Base-by-base conservation (phyloP, 768 basidiomycete species). In the Tricholoma furcatifolium region DNA sequence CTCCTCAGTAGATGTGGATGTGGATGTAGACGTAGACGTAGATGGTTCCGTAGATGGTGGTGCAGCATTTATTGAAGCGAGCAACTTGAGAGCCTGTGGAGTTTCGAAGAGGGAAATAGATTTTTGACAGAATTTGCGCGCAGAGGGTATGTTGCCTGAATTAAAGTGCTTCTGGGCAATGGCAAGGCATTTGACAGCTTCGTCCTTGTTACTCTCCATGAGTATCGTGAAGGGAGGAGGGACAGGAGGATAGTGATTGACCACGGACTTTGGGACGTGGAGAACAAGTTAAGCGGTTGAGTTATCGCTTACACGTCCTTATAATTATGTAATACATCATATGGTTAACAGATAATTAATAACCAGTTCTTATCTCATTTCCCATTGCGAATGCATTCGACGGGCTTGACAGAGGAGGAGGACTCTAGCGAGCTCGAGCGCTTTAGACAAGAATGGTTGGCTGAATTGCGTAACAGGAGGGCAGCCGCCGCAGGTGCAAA, bases 201-300 rank as follows among this genome's bases (percentile, higher is more conserved):
- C 93, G 65, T 96, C 93, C 60, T 83, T 91, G 77, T 96, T 96
- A 70, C 87, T 85, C 69, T 90, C 88, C 88, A 91, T 89, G 2
- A 20, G 18, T 43, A 24, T 21, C n/a, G n/a, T 38, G 15, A 12
- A 31, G 23, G 24, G 46, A 42, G 38, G 30, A 35, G 21, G 15
- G 39, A 47, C 39, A 54, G 44, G 51, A 43, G 49, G 23, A 24
- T 24, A 36, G 27, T 32, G 24, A 56, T 53, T 43, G 45, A 40
- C 43, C 51, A 51, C 41, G 43, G 41, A 52, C 3, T 50, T 34
- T 39, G 53, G n/a, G 11, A 54, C 51, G 59, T 55, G 65, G 59
- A 54, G 64, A 62, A 57, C 59, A 46, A 57, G 31, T 43, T 57
- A 47, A 50, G 44, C 42, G 50, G 43, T 36, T 38, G 20, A 45